Conservation (phyloP, 257 asterid genomes). For the Scutellaria minor region DNA sequence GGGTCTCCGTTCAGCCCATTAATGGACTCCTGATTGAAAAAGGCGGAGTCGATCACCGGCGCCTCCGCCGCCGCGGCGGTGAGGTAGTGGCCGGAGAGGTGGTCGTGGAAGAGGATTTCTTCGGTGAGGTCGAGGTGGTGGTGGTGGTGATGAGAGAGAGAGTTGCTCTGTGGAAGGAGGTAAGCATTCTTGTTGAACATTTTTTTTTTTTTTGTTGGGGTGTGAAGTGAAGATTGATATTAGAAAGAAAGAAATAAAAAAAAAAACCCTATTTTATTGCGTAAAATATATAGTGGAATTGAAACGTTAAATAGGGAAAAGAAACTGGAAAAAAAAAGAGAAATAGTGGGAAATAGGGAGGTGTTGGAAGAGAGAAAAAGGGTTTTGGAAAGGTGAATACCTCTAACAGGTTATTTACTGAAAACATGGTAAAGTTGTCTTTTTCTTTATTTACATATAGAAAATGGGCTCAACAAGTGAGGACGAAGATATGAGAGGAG, state of each 20-base stretch:
- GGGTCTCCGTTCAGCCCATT: conserved; percentile 26
- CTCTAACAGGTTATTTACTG: conserved; percentile 32
- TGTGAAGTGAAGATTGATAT: background rate
- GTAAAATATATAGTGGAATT: background rate
- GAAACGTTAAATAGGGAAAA: background rate
- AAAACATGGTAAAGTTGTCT: conserved; percentile 38
- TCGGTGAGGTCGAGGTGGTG: conserved; percentile 23
- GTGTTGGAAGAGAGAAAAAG: conserved; percentile 19
- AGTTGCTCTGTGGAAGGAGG: conserved; percentile 34
- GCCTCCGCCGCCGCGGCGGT: conserved; percentile 23
- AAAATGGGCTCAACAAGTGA: conserved; percentile 37
- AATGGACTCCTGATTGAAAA: conserved; percentile 30
- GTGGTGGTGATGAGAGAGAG: conserved; percentile 28
- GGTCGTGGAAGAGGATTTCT: conserved; percentile 45
- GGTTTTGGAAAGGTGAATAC: conserved; percentile 33
- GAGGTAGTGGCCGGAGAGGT: conserved; percentile 42
- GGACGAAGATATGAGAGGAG: conserved; percentile 31
- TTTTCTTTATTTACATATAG: conserved; percentile 42
- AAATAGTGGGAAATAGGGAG: background rate
- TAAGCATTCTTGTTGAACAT: conserved; percentile 55
- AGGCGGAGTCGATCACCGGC: conserved; percentile 36
- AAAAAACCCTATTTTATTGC: conserved; percentile 25
- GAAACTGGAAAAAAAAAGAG: background rate
- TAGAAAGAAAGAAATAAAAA: background rate
- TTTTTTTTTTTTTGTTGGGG: background rate